Evolutionary conservation across 331 rosid genomes (phyloP).

Genomic region (Malus hybrid): DNA sequence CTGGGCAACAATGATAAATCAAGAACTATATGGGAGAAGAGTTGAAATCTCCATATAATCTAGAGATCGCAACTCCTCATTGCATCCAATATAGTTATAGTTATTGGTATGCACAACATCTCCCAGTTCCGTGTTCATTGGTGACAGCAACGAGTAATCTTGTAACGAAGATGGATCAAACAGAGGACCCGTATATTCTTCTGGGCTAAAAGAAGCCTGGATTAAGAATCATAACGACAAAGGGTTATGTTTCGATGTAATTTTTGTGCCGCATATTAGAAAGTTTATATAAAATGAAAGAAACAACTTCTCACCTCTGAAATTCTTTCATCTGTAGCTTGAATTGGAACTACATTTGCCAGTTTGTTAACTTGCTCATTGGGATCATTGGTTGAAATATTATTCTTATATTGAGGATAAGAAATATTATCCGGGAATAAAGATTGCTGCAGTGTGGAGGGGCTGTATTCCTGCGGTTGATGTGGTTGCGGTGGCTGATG

Average conservation of each 20-base stretch:
- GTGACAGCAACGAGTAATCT: neutral
- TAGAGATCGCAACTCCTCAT: neutral
- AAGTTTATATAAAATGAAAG: neutral
- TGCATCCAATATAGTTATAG: neutral
- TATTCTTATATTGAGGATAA: neutral
- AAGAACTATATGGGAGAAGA: neutral
- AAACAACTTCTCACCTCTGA: constrained; percentile 12
- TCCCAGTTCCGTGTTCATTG: neutral
- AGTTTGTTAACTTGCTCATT: neutral
- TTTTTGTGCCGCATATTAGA: neutral
- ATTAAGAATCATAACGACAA: neutral
- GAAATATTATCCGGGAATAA: neutral
- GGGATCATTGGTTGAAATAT: neutral
- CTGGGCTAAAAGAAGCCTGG: neutral
- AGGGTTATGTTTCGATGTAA: neutral
- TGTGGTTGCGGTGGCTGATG: neutral
- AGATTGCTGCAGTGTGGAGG: neutral
- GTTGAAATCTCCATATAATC: neutral
- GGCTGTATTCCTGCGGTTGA: neutral
- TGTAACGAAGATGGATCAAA: neutral
- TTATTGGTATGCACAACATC: neutral
- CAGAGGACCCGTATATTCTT: neutral
- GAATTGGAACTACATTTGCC: neutral
- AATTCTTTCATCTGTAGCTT: neutral
- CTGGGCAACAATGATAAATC: neutral